A percentile compares a stretch with the other conserved stretches of the same genome.
phyloP scores from a whole-genome alignment of 495 filamentous ascomycete species.

The Xanthoparmelia taractica region DNA sequence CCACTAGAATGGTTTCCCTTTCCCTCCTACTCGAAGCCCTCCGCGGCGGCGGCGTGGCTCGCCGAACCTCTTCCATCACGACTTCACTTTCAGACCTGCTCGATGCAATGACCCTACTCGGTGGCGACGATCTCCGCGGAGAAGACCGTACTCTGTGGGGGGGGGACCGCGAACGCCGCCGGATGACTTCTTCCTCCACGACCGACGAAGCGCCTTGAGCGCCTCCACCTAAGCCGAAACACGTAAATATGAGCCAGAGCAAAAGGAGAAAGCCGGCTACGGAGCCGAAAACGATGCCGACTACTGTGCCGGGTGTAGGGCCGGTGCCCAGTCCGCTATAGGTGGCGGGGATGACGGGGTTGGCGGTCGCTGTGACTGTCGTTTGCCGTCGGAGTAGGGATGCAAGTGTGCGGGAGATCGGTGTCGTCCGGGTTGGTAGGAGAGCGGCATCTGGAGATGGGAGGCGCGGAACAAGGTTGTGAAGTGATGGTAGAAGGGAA shows the following conservation, averaged over 20 bases:
- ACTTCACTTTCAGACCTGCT: slow-evolving; percentile 25
- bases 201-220: slow-evolving; percentile 26
- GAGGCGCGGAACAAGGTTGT: slow-evolving; percentile 14
- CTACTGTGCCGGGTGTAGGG: slow-evolving; percentile 64
- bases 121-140: slow-evolving; percentile 27
- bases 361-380: slow-evolving; percentile 10
- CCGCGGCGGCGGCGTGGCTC: slow-evolving; percentile 28
- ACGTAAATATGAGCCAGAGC: slow-evolving; percentile 66
- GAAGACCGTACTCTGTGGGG: slow-evolving; percentile 17
- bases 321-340: slow-evolving; percentile 56
- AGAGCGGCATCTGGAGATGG: slow-evolving; percentile 1
- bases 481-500: slow-evolving; percentile 20
- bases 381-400: slow-evolving; percentile 25
- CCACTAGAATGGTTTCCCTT: slow-evolving; percentile 28
- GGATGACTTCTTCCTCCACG: slow-evolving; percentile 30
- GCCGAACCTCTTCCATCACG: slow-evolving; percentile 22
- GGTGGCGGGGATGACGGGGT: slow-evolving; percentile 52
- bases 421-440: slow-evolving; percentile 9
- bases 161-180: slow-evolving; percentile 25
- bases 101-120: slow-evolving; percentile 18
- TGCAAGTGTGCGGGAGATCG: slow-evolving; percentile 16
- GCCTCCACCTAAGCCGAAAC: slow-evolving; percentile 47
- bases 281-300: slow-evolving; percentile 72
- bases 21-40: slow-evolving; percentile 19
- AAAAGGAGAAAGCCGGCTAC: slow-evolving; percentile 76